Base-by-base conservation (phyloP, 2,329 filamentous ascomycete species). In the Cercospora sp. region DNA sequence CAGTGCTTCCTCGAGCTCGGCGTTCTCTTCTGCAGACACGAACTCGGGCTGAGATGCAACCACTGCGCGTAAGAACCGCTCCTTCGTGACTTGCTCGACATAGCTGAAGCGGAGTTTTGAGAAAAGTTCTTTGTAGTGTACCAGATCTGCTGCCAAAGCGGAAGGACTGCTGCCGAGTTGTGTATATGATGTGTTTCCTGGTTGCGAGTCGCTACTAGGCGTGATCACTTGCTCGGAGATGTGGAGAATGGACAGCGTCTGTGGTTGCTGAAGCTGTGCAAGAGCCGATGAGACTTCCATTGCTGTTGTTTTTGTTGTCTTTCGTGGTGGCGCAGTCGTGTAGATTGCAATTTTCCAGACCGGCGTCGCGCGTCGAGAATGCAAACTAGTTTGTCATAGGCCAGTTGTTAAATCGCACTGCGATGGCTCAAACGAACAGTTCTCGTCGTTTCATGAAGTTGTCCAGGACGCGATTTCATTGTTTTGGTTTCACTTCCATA, bases 51-150 rank as follows among this genome's bases (percentile, higher is more conserved):
- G 93, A 71, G 97, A 92, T 71, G 92, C 93, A 16, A 96, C 93
- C 74, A 98, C 96, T 71, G 92, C 90, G 73, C 93, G 92, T 64
- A 99, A 90, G 80, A 97, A 98, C 77, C 97, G 97, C 79, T 99
- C 95, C 81, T 98, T 99, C 55, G 94, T 98, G 70, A 98, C 93
- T 83, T 98, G 95, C 81, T 99, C 95, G 74, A 97, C 91, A 81
- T 98, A 98, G 72, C 92, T 96, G 84, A 98, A 98, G 74, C 94
- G 92, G 45, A 98, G 86, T 82, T 99, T 98, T 51, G 93, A 91
- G 80, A 98, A 99, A 20, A 98, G 87, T 80, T 97, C 94, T 82
- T 92, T 93, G 83, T 98, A 97, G 80, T 98, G 94, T 31, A 86
- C 84, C 30, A 98, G 85, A 79, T 98, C 94, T 30, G 91, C 92